Conservation (phyloP, 108 stramenopile genomes). For the Nitzschia sp. region DNA sequence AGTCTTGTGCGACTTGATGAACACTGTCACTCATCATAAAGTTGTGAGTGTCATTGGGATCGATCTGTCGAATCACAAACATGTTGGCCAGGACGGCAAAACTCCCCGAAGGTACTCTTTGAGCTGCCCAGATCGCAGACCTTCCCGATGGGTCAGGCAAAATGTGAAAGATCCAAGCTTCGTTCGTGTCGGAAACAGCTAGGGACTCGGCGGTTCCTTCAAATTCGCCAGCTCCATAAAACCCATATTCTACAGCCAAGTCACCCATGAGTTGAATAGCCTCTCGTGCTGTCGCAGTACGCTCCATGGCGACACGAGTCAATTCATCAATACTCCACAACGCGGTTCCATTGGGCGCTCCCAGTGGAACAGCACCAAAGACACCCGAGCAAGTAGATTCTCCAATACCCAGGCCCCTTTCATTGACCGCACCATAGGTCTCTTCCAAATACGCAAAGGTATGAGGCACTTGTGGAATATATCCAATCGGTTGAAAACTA, state of each 20-base stretch:
- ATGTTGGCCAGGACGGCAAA: conserved; percentile 82
- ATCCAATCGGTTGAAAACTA: conserved; percentile 53
- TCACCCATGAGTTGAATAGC: conserved; percentile 82
- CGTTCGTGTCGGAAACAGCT: conserved; percentile 60
- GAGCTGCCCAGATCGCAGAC: conserved; percentile 86
- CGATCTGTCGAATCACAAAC: conserved; percentile 71
- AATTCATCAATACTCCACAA: conserved; percentile 74
- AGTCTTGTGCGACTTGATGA: conserved; percentile 61
- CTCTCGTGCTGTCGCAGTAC: conserved; percentile 62
- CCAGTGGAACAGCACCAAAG: conserved; percentile 47
- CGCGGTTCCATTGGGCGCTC: conserved; percentile 63
- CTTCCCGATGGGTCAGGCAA: conserved; percentile 76
- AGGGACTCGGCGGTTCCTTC: conserved; percentile 76
- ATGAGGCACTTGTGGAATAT: conserved; percentile 65
- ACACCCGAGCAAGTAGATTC: conserved; percentile 78
- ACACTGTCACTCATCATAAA: conserved; percentile 70
- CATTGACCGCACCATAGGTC: conserved; percentile 84
- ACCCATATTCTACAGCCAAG: conserved; percentile 79
- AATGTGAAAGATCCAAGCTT: conserved; percentile 88
- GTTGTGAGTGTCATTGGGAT: conserved; percentile 56
- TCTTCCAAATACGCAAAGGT: conserved; percentile 84
- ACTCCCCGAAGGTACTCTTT: conserved; percentile 64
- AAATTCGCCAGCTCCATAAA: conserved; percentile 76
- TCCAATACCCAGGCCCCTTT: conserved; percentile 73
- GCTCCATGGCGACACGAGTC: conserved; percentile 77